A percentile compares a stretch with the other conserved stretches of the same genome.
Conservation (phyloP, 2,329 filamentous ascomycete species). For the Fusarium devonianum region DNA sequence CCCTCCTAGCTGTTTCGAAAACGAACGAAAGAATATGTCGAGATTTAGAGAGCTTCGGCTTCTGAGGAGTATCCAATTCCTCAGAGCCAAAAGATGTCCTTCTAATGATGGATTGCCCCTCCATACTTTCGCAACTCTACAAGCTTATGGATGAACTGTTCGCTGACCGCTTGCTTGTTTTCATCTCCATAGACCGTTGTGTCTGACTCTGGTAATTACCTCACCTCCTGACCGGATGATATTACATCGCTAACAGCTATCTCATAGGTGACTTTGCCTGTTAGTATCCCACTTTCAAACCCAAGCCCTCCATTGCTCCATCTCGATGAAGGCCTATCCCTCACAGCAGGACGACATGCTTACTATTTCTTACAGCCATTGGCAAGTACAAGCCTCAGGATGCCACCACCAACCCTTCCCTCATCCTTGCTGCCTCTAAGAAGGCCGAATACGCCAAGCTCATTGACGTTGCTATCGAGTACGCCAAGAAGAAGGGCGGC, state of each 20-base stretch:
- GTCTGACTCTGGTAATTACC: constrained; percentile 85
- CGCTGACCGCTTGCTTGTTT: constrained; percentile 37
- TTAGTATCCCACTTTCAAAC: constrained; percentile 55
- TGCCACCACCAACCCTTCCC: constrained; percentile 98
- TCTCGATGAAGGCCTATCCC: constrained; percentile 4
- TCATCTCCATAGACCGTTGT: constrained; percentile 76
- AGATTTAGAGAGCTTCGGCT: constrained; percentile 10
- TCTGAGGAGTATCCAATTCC: too few species aligned
- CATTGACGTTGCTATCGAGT: constrained; percentile 83
- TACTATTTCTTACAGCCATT: constrained; percentile 70
- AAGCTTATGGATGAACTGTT: constrained; percentile 10
- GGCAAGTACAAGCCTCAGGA: constrained; percentile 99
- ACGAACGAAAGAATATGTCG: constrained; percentile 13
- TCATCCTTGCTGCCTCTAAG: constrained; percentile 98
- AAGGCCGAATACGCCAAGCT: constrained; percentile 95
- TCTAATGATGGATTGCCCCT: too few species aligned
- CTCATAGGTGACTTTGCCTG: constrained; percentile 75
- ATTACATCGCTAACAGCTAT: constrained; percentile 44
- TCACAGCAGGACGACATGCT: constrained; percentile 32
- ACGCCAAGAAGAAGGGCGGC: constrained; percentile 79
- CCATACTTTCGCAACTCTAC: background rate
- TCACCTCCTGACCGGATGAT: constrained; percentile 31
- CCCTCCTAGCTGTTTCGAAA: constrained; percentile 42
- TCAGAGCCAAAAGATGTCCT: too few species aligned
- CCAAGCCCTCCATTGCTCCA: background rate